Evolutionary conservation across 345 rosid genomes (phyloP), one percentile per base, ranked within the genome.

Genomic region (Conringia planisiliqua): DNA sequence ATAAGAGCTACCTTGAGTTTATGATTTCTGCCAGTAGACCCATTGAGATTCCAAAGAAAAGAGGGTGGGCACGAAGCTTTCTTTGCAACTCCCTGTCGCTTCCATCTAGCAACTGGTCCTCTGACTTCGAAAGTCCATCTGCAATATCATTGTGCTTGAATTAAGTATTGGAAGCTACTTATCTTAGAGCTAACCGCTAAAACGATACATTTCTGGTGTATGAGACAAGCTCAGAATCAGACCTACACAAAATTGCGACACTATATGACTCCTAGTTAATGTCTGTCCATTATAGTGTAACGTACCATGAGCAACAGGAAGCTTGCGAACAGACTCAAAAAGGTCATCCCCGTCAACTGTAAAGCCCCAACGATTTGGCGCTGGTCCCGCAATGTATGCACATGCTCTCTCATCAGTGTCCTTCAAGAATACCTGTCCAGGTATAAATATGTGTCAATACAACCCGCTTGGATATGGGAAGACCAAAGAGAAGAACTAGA

Each of bases 331-430:
- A 26, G 94, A 86, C 82, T 86, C 75, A 46, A 90, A 87, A 13
- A 95, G 89, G 73, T 95, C 97, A 81, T 80, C 77, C 17, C 96
- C 96, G 51, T 96, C 96, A 67, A 84, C 91, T 16, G 96, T 87
- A 72, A 89, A 84, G 70, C 99, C 98, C 99, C 99, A 96, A 36
- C 98, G 95, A 54, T 92, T 96, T 43, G 99, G 98, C n/a, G 98
- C 99, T 71, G 99, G 98, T 73, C 99, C 99, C 2, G 98, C 97
- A 78, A 96, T 90, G 80, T 96, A 96, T 44, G 98, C 99, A 74
- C 99, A 92, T 51, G 99, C 99, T 84, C 99, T 89, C 81, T 96
- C 99, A 77, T 96, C 99, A 4, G 98, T 96, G 76, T 96, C 99
- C 83, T 92, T 90, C 86, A 96, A 81, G 85, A 87, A 88, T 66